Percentiles rank a stretch among this genome's conserved stretches.
These are phyloP conservation scores for Stenocarpella maydis DNA, from an alignment of 2,329 filamentous ascomycete species.

Conservation along the genomic window DNA sequence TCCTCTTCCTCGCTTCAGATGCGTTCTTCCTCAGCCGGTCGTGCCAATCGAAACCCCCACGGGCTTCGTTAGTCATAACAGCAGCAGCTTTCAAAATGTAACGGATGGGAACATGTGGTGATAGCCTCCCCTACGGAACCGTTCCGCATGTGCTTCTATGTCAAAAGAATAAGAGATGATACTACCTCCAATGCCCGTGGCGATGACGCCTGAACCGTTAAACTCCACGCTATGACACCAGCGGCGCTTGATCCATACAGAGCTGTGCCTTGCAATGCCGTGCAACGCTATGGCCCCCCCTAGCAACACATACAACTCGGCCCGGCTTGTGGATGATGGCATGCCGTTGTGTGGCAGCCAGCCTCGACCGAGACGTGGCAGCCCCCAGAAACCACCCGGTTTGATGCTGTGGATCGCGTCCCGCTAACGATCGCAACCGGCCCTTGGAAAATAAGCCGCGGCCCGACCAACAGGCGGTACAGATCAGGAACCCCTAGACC, in stretches of 20 bases:
- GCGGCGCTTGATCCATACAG: neutral
- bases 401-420: no score
- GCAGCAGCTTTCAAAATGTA: neutral
- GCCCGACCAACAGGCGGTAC: no score
- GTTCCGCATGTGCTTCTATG: neutral
- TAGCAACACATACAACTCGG: neutral
- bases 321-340: neutral
- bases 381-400: neutral
- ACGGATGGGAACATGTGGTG: neutral
- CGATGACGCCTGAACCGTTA: neutral
- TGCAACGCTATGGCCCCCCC: neutral
- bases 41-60: neutral
- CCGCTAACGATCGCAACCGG: neutral
- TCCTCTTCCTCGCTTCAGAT: no score
- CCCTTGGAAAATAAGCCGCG: neutral
- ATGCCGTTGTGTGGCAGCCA: neutral
- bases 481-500: neutral
- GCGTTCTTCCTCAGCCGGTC: neutral
- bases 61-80: no score
- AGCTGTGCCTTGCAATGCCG: neutral
- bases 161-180: neutral
- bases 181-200: neutral
- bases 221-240: conserved; percentile 27
- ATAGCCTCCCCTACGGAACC: neutral
- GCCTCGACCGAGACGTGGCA: neutral